Evolutionary conservation across 306 rosid genomes (phyloP), one percentile per base, ranked within the genome.

Genomic region (Malus domestica): DNA sequence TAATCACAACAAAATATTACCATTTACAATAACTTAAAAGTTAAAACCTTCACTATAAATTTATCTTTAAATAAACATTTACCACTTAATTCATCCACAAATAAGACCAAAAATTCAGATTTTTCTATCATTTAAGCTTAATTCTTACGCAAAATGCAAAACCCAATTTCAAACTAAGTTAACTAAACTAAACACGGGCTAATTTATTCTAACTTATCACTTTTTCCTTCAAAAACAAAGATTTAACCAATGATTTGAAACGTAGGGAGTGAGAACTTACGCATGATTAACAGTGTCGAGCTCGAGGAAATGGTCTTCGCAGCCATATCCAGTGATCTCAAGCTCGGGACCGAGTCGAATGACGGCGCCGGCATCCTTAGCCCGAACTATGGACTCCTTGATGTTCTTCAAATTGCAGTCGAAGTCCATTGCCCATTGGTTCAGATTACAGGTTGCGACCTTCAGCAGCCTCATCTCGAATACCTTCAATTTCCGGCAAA

Each of bases 361-460:
- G 54, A 77, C 89, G 30, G 98, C 98, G 16, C 96, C 97, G 46
- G 91, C 88, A 66, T 85, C 72, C 79, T 89, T 95, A 45, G 96
- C 91, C 71, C 72, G 49, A 15, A 81, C 70, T 52, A 95, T 87
- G 14, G 98, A 95, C 6, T 88, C 84, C 78, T 89, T 92, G 83
- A 92, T 95, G 87, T 82, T 85, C 44, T 85, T 83, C 2, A 85
- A 35, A 82, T 95, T 95, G 80, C 76, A 87, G 70, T 92, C 93
- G 75, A 92, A 90, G 79, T 95, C 98, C 98, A 95, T 90, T 42
- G 98, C 98, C 97, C 98, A 95, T 82, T 95, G 98, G 83, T 95
- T 95, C 35, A 95, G 86, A 83, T 90, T 95, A 80, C 97, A 95
- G 22, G 97, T 89, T 2, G 98, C 98, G 29, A 90, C 93, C 64